Evolutionary conservation across 805 yeast species (phyloP), one percentile per base, ranked within the genome.

Genomic region (Metschnikowia santaceciliae): DNA sequence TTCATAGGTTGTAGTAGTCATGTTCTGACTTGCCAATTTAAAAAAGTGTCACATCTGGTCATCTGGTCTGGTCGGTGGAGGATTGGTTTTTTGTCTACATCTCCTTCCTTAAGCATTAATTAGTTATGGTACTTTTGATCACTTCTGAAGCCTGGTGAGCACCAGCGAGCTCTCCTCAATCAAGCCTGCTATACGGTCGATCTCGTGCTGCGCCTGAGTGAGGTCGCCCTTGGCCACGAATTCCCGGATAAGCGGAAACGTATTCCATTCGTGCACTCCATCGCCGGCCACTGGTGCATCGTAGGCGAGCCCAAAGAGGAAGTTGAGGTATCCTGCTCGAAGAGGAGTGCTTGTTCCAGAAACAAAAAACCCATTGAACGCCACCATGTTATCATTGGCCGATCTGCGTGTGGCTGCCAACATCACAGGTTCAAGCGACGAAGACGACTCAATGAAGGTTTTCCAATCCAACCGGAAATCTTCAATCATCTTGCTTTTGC

Each of bases 191-290:
- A 82, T 67, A 3, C 61, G 56, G 39, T 77, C 68, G 7, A 86
- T 64, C 54, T 83, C 82, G 2, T 63, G 55, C 53, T 83, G 87
- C 0, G 88, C 90, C 33, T 60, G 64, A 0, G 60, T 69, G 74
- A 80, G 78, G 52, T 83, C 78, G 0, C 72, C 70, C 1, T 63
- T 64, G 40, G 71, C 72, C 11, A 88, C 62, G 0, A 81, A 83
- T 61, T 90, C 96, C 54, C 95, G 76, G 2, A 90, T 77, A 4
- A 79, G 78, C 0, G 97, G 97, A 62, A 87, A 90, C 2, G 87
- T 76, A 67, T 83, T 82, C 78, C 86, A 79, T 37, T 78, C 71
- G 53, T 69, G 75, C 13, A 67, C 67, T 10, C 61, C 62, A 38
- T 59, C 57, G 6, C 60, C 59, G 2, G 50, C 53, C 8, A 61